These are phyloP conservation scores for Psophocarpus tetragonolobus DNA, from an alignment of 306 rosid genomes.

Conservation along the genomic window DNA sequence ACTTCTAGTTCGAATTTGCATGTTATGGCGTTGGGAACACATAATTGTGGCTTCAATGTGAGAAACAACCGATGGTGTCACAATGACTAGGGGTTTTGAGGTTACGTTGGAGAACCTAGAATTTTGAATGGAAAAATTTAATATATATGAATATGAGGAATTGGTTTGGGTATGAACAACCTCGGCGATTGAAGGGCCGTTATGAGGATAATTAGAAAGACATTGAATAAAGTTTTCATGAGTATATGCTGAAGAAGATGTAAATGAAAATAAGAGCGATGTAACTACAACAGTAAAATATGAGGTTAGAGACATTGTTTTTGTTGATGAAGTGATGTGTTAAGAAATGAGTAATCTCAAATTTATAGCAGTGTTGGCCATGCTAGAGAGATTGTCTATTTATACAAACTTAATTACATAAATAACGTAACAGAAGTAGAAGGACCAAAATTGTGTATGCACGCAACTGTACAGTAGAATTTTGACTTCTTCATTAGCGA, in stretches of 20 bases:
- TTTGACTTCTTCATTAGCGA: too few species aligned
- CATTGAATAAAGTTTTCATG: conserved; percentile 27
- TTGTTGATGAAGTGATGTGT: background rate
- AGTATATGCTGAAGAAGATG: conserved; percentile 32
- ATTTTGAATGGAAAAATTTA: conserved; percentile 35
- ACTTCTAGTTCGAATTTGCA: conserved; percentile 30
- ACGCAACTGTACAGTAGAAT: too few species aligned
- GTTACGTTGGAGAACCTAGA: conserved; percentile 46
- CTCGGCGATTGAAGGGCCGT: conserved; percentile 41
- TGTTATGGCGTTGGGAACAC: background rate
- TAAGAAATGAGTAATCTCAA: background rate
- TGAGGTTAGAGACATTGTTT: background rate
- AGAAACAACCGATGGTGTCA: background rate
- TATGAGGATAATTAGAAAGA: conserved; percentile 27
- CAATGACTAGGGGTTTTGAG: background rate
- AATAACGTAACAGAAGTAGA: too few species aligned
- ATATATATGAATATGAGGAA: conserved; percentile 44
- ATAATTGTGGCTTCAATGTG: background rate
- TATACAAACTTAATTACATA: too few species aligned
- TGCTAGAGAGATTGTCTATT: background rate
- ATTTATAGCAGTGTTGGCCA: background rate
- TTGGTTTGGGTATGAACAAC: conserved; percentile 25
- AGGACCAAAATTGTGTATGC: too few species aligned
- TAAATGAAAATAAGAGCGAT: conserved; percentile 34
- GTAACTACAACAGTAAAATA: background rate